These are phyloP conservation scores for Pseudozyma flocculosa DNA, from an alignment of 1,284 basidiomycete genomes.

Conservation along the genomic window DNA sequence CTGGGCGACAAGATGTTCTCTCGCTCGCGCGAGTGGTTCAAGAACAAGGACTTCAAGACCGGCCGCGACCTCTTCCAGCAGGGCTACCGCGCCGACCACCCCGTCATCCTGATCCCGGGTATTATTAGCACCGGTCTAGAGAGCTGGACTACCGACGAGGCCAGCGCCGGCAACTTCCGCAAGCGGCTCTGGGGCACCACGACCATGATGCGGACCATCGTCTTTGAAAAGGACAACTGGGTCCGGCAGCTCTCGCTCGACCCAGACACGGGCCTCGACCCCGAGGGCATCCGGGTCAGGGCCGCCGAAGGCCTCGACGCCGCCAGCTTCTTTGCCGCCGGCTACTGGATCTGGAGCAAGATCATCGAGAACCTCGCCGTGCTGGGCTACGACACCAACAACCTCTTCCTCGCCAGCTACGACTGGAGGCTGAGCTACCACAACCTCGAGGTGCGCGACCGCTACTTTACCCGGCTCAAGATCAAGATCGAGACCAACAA, in stretches of 20 bases:
- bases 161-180: constrained; percentile 43
- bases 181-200: constrained; percentile 55
- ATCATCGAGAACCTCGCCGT: constrained; percentile 79
- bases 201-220: constrained; percentile 81
- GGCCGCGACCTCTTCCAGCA: constrained; percentile 30
- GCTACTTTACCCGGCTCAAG: constrained; percentile 87
- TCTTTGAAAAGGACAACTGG: constrained; percentile 84
- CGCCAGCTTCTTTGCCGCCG: constrained; percentile 78
- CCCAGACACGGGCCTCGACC: constrained; percentile 83
- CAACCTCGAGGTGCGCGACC: constrained; percentile 84
- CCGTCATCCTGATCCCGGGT: constrained; percentile 55
- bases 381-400: constrained; percentile 54
- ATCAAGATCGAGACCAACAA: constrained; percentile 78
- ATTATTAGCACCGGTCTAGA: constrained; percentile 55
- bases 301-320: constrained; percentile 78
- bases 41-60: constrained; percentile 51
- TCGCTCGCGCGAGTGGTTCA: constrained; percentile 46
- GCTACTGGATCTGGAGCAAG: constrained; percentile 88
- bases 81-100: constrained; percentile 50
- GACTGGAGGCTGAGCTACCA: constrained; percentile 74
- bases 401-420: constrained; percentile 54
- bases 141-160: constrained; percentile 49
- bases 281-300: constrained; percentile 81
- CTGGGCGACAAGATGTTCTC: constrained; percentile 49
- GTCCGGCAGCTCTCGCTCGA: constrained; percentile 87